Evolutionary conservation across 805 yeast genomes (phyloP).

Genomic region (Schizosaccharomyces octosporus): DNA sequence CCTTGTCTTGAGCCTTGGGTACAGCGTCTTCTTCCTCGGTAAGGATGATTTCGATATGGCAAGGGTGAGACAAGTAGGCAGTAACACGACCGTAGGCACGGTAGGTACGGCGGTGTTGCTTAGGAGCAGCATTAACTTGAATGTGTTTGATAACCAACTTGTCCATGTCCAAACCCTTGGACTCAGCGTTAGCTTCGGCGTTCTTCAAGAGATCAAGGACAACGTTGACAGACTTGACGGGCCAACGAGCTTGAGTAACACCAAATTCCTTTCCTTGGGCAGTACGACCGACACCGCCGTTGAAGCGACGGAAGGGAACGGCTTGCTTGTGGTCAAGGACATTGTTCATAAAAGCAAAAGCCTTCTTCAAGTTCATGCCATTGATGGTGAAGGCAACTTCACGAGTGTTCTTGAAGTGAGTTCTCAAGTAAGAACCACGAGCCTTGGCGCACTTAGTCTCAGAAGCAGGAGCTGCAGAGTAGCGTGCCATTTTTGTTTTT

Average conservation of each 20-base stretch:
- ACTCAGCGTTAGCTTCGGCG: slow-evolving; percentile 96
- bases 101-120: slow-evolving; percentile 99
- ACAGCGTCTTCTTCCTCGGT: slow-evolving; percentile 88
- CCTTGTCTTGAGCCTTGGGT: slow-evolving; percentile 41
- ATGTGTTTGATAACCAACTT: slow-evolving; percentile 90
- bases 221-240: slow-evolving; percentile 92
- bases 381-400: slow-evolving; percentile 95
- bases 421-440: slow-evolving; percentile 98
- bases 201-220: slow-evolving; percentile 82
- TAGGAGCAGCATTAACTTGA: slow-evolving; percentile 99
- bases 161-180: slow-evolving; percentile 92
- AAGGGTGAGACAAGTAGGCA: slow-evolving; percentile 96
- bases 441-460: slow-evolving; percentile 98
- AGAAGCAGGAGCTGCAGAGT: slow-evolving; percentile 86
- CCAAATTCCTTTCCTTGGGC: slow-evolving; percentile 99
- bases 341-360: slow-evolving; percentile 84
- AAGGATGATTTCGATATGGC: slow-evolving; percentile 92
- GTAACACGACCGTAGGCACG: slow-evolving; percentile 99
- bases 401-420: slow-evolving; percentile 98
- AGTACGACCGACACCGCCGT: slow-evolving; percentile 92
- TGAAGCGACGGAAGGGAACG: slow-evolving; percentile 96
- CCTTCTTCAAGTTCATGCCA: slow-evolving; percentile 94
- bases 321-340: slow-evolving; percentile 97
- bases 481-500: slow-evolving; percentile 56
- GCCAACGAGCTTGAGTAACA: slow-evolving; percentile 96